Conservation (phyloP, 2,329 filamentous ascomycete species). For the Dothideomycetes sp. region DNA sequence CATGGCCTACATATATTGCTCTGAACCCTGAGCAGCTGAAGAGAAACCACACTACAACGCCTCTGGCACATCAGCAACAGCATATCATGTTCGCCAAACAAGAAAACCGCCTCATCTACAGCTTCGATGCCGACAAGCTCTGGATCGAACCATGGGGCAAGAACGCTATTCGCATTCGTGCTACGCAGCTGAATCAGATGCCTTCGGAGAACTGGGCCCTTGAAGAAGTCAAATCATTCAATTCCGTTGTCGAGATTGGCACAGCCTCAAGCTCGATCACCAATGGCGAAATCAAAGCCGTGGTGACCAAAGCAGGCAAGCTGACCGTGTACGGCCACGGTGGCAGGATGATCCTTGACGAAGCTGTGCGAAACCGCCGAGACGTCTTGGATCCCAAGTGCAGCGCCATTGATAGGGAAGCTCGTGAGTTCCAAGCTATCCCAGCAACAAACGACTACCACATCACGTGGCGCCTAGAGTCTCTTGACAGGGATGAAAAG, state of each 20-base stretch:
- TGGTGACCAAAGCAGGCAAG: conserved; percentile 41
- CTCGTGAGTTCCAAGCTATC: conserved; percentile 49
- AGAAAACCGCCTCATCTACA: conserved; percentile 51
- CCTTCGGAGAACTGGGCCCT: conserved; percentile 36
- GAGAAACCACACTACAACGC: neutral
- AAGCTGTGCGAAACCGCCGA: conserved; percentile 42
- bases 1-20: conserved; percentile 6
- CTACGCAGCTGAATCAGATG: conserved; percentile 33
- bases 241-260: conserved; percentile 17
- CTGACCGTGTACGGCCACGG: conserved; percentile 38
- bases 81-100: conserved; percentile 32
- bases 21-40: neutral
- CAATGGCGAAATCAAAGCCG: conserved; percentile 43
- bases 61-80: neutral
- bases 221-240: conserved; percentile 13
- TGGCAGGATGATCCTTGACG: conserved; percentile 41
- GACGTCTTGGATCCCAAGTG: conserved; percentile 50
- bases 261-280: conserved; percentile 31
- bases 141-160: conserved; percentile 43
- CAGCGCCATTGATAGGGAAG: conserved; percentile 47
- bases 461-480: conserved; percentile 51
- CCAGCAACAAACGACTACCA: conserved; percentile 44
- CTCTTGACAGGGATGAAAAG: conserved; percentile 44
- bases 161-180: conserved; percentile 40
- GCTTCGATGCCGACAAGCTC: conserved; percentile 42